These are phyloP conservation scores for Hypoxylon sp. DNA, from an alignment of 2,329 filamentous ascomycete genomes.

Conservation along the genomic window DNA sequence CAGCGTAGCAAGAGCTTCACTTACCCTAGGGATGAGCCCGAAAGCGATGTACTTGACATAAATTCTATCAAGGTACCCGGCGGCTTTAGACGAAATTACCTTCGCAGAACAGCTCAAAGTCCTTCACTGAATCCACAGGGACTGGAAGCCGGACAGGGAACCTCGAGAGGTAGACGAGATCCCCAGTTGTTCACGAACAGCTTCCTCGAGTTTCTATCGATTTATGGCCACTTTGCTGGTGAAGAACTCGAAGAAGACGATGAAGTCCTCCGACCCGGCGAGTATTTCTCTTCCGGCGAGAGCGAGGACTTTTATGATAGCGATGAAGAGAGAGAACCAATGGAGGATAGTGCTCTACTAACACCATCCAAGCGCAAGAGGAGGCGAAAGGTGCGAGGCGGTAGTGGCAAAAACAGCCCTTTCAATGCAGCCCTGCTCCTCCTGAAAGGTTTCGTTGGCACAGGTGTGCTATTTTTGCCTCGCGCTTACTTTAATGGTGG, in stretches of 20 bases:
- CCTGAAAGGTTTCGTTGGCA: conserved; percentile 98
- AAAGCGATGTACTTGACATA: conserved; percentile 85
- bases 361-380: conserved; percentile 80
- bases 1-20: conserved; percentile 91
- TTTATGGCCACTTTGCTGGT: conserved; percentile 98
- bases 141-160: conserved; percentile 55
- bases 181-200: conserved; percentile 85
- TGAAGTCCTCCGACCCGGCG: conserved; percentile 85
- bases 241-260: conserved; percentile 98
- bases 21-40: conserved; percentile 79
- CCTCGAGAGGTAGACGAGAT: conserved; percentile 55
- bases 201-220: conserved; percentile 93
- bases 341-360: conserved; percentile 87
- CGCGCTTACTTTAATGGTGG: conserved; percentile 95
- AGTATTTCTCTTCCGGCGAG: conserved; percentile 89
- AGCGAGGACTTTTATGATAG: conserved; percentile 68
- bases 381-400: conserved; percentile 79
- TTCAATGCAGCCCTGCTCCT: conserved; percentile 85
- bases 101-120: conserved; percentile 80
- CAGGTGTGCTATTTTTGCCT: conserved; percentile 92
- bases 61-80: conserved; percentile 92
- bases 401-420: conserved; percentile 80
- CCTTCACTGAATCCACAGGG: conserved; percentile 60
- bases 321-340: conserved; percentile 80
- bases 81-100: conserved; percentile 90